Conservation (phyloP, 371 early-diverging fungal genomes). For the Apophysomyces ossiformis region DNA sequence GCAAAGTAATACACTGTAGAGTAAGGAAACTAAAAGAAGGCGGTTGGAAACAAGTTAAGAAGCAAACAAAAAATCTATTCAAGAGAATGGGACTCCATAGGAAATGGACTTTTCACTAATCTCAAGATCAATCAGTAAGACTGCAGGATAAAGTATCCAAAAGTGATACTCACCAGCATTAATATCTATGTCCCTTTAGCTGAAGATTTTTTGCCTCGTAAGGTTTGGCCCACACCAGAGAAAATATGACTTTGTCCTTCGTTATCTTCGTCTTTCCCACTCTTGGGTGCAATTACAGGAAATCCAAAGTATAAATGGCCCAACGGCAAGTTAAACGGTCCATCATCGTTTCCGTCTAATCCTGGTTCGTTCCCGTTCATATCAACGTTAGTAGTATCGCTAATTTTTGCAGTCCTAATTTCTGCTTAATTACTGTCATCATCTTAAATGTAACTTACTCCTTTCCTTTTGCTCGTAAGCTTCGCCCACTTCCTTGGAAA, state of each 20-base stretch:
- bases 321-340: constrained; percentile 85
- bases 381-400: constrained; percentile 21
- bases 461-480: constrained; percentile 47
- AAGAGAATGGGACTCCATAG: no score
- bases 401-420: constrained; percentile 8
- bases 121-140: background rate
- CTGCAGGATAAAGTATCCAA: background rate
- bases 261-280: constrained; percentile 22
- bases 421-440: background rate
- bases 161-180: background rate
- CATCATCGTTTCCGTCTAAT: constrained; percentile 60
- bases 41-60: no score
- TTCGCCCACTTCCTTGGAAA: constrained; percentile 48
- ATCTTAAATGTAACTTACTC: constrained; percentile 25
- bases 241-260: constrained; percentile 23
- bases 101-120: no score
- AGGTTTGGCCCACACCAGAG: constrained; percentile 43
- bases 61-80: no score
- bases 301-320: constrained; percentile 94
- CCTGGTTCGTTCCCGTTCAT: constrained; percentile 33
- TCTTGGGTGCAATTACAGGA: constrained; percentile 55
- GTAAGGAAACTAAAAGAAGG: no score
- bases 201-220: constrained; percentile 37
- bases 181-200: background rate
- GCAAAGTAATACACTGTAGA: no score